phyloP scores from a whole-genome alignment of 1,284 basidiomycete genomes.

The Fomitiporia mediterranea region DNA sequence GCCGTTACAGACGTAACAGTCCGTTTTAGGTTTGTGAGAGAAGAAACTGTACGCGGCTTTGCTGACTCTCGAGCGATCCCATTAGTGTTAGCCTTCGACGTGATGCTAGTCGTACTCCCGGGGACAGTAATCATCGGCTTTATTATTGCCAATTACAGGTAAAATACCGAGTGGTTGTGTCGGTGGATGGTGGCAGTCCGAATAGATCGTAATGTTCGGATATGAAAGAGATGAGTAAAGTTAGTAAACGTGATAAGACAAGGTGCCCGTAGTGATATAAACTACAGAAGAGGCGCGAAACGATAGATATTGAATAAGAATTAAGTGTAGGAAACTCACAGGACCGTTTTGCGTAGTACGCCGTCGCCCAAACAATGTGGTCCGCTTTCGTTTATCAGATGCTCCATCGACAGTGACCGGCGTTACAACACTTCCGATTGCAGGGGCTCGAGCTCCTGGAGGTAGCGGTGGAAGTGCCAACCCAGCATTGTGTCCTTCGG shows the following conservation, averaged over 20 bases:
- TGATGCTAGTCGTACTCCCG: neutral
- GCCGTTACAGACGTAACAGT: slow-evolving; percentile 6
- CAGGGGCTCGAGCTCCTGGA: neutral
- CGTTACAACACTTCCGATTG: neutral
- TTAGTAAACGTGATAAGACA: neutral
- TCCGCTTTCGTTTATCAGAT: neutral
- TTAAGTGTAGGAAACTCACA: neutral
- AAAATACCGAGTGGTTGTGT: neutral
- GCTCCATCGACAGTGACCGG: neutral
- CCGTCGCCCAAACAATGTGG: slow-evolving; percentile 10
- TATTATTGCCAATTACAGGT: neutral
- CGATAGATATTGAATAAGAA: neutral
- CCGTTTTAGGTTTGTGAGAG: slow-evolving; percentile 7
- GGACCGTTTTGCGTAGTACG: neutral
- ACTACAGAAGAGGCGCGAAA: neutral
- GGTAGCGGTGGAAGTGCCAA: neutral
- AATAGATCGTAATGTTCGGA: neutral
- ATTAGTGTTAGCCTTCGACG: neutral
- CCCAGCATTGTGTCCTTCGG: neutral
- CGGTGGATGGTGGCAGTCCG: neutral
- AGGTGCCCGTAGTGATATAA: neutral
- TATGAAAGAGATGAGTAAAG: neutral
- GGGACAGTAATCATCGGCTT: slow-evolving; percentile 6
- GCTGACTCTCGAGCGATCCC: no score
- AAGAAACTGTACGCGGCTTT: neutral